phyloP scores from a whole-genome alignment of 495 filamentous ascomycete species.

The Bacidia gigantensis region DNA sequence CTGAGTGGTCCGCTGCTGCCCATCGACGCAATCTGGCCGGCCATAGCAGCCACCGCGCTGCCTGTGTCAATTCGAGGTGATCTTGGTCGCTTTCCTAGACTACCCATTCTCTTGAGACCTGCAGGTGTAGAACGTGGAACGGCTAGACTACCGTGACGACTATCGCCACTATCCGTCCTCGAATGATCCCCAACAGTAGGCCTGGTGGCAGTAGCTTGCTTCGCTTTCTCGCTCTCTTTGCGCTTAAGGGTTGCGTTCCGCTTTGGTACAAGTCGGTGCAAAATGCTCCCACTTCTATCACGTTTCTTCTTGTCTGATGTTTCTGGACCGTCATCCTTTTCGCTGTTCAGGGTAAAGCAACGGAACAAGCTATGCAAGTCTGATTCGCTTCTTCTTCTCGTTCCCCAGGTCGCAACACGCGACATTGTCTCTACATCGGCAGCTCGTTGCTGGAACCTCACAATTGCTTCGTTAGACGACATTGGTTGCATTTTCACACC shows the following conservation, averaged over 20 bases:
- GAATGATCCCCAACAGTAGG: slow-evolving; percentile 21
- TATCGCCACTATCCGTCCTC: slow-evolving; percentile 23
- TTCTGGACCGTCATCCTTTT: slow-evolving; percentile 33
- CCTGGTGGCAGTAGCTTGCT: slow-evolving; percentile 19
- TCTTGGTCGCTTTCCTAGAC: slow-evolving; percentile 42
- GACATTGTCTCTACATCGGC: slow-evolving; percentile 38
- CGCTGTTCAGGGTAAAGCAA: slow-evolving; percentile 32
- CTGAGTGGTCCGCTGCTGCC: slow-evolving; percentile 50
- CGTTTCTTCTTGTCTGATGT: slow-evolving; percentile 24
- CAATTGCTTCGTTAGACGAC: slow-evolving; percentile 34
- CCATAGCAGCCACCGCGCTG: slow-evolving; percentile 46
- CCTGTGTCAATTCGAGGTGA: slow-evolving; percentile 49
- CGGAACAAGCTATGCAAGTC: slow-evolving; percentile 53
- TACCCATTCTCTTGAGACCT: slow-evolving; percentile 36
- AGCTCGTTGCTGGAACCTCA: slow-evolving; percentile 29
- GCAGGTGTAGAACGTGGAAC: slow-evolving; percentile 18
- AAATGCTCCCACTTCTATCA: slow-evolving; percentile 29
- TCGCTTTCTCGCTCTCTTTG: slow-evolving; percentile 28
- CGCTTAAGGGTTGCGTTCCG: slow-evolving; percentile 40
- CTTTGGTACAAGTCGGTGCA: slow-evolving; percentile 40
- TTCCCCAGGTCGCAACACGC: slow-evolving; percentile 60
- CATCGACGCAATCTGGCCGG: slow-evolving; percentile 46
- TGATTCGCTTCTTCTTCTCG: slow-evolving; percentile 44
- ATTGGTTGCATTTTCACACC: slow-evolving; percentile 28
- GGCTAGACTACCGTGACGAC: slow-evolving; percentile 38